Evolutionary conservation across 257 asterid genomes (phyloP), one percentile per base, ranked within the genome.

Genomic region (Nicotiana knightiana): DNA sequence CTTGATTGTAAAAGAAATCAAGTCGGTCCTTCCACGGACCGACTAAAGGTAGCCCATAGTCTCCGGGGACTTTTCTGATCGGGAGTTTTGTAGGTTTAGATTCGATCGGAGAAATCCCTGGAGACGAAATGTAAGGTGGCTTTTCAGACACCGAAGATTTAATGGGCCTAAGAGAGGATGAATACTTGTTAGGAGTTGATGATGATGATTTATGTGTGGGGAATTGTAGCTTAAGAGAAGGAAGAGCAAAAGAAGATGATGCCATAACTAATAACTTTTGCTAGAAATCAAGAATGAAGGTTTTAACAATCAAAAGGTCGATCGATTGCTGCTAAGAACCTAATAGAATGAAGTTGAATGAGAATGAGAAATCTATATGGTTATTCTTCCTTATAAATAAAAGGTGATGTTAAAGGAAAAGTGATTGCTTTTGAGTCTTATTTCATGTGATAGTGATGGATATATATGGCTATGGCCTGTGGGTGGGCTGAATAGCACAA

Each of bases 1-100:
- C 98, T 83, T 94, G 98, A 83, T 91, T 89, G 91, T 94, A 94
- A 78, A 93, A 94, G 63, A 73, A 94, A 64, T 94, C 98, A 18
- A 88, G 91, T n/a, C 97, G 75, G 77, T 94, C 98, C 35, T 84
- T 94, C 90, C 91, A 89, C 0, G 98, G 92, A 6, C 98, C 97
- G 61, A 91, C 57, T 15, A 94, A 15, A 0, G 97, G 98, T 12
- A 88, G 86, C 3, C 98, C 98, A 75, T 81, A 89, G 59, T 90
- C 94, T 9, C 97, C 98, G 5, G 98, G 98, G 88, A 92, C 81
- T 81, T 90, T 81, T 6, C 87, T 83, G 73, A 83, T 71, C 0
- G 97, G 95, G 1, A 89, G 83, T 4, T 87, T 85, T 6, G 87
- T 16, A 10, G 88, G 39, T 9, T 79, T 82, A 30, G 61, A 43